A percentile compares a stretch with the other conserved stretches of the same genome.
Conservation (phyloP, 2,329 filamentous ascomycete species). For the Gnomoniopsis smithogilvyi region DNA sequence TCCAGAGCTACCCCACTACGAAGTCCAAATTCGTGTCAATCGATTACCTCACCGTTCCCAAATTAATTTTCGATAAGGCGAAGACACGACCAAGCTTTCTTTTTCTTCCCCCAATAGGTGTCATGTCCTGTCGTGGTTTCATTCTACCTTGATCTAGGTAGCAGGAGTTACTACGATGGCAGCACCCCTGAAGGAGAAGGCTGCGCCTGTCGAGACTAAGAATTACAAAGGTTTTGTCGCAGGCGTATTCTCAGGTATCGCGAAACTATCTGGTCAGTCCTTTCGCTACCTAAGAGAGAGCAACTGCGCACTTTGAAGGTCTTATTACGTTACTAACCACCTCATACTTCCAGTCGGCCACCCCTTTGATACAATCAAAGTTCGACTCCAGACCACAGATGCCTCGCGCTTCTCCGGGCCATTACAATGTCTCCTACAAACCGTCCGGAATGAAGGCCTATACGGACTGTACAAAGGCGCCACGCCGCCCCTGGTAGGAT, state of each 20-base stretch:
- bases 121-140: not conserved
- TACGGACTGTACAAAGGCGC: constrained; percentile 91
- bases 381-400: constrained; percentile 85
- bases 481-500: constrained; percentile 86
- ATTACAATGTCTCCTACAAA: constrained; percentile 80
- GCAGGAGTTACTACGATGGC: constrained; percentile 14
- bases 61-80: not conserved
- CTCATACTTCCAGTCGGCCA: constrained; percentile 49
- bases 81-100: not conserved
- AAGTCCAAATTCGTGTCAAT: not conserved
- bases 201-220: constrained; percentile 32
- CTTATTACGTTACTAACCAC: not conserved
- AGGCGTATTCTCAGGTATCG: constrained; percentile 91
- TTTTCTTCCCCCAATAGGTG: not conserved
- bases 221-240: constrained; percentile 97
- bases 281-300: not conserved
- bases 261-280: constrained; percentile 75
- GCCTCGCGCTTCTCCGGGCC: constrained; percentile 78
- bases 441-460: constrained; percentile 80
- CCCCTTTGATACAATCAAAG: constrained; percentile 95
- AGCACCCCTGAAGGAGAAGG: constrained; percentile 26
- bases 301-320: not conserved
- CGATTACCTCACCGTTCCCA: constrained; percentile 12
- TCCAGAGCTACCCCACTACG: constrained; percentile 1
- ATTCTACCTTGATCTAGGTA: not conserved